Evolutionary conservation across 2,329 filamentous ascomycete genomes (phyloP).

Genomic region (Fragosphaeria purpurea): DNA sequence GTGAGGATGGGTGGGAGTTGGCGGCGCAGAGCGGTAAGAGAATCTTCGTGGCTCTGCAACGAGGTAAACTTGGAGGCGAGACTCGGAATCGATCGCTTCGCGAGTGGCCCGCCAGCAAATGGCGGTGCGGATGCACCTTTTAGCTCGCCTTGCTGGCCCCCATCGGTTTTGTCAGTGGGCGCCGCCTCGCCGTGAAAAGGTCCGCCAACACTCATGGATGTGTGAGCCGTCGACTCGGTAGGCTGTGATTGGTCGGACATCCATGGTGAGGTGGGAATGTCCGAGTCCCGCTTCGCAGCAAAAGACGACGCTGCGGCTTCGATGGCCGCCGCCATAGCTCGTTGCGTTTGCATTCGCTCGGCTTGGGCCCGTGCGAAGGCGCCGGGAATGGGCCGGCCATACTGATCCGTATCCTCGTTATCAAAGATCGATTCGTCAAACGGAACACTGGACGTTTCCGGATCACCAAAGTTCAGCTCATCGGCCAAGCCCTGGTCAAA

Average conservation of each 20-base stretch:
- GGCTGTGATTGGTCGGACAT: constrained; percentile 33
- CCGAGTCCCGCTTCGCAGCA: constrained; percentile 34
- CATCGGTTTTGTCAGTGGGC: constrained; percentile 6
- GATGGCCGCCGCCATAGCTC: constrained; percentile 7
- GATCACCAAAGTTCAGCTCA: constrained; percentile 35
- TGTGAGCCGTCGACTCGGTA: constrained; percentile 42
- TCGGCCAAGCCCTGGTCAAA: constrained; percentile 44
- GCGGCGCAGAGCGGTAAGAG: constrained; percentile 2
- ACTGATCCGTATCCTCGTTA: constrained; percentile 52
- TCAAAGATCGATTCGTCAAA: constrained; percentile 72
- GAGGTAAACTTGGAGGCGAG: constrained; percentile 8
- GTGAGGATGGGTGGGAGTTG: constrained; percentile 11
- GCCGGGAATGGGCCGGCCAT: constrained; percentile 49
- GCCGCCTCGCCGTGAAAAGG: constrained; percentile 15
- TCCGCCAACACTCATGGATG: constrained; percentile 32
- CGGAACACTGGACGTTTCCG: constrained; percentile 41
- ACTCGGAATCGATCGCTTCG: no score
- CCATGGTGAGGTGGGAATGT: constrained; percentile 29
- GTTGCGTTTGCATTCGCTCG: constrained; percentile 22
- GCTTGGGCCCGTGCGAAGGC: constrained; percentile 45
- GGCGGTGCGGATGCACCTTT: constrained; percentile 1
- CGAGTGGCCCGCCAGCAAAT: not conserved
- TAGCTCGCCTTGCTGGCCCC: not conserved
- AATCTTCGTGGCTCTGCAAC: constrained; percentile 1
- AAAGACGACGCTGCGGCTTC: constrained; percentile 1